Evolutionary conservation across 768 basidiomycete species (phyloP).

Genomic region (Inosperma sp.): DNA sequence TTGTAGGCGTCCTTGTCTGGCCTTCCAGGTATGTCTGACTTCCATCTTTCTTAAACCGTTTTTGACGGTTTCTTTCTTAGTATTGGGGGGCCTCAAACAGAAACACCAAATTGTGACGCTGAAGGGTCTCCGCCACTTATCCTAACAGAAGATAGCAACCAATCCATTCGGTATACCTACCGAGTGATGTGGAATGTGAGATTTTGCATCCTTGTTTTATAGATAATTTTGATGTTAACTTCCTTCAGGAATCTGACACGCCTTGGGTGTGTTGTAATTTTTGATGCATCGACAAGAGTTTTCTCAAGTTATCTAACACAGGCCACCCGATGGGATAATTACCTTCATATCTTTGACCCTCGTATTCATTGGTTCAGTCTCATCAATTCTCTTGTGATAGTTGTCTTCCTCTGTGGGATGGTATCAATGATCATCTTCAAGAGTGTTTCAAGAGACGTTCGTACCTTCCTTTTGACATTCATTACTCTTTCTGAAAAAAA

Average conservation of each 20-base stretch:
- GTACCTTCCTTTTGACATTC: slow-evolving; percentile 21
- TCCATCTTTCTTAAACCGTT: not conserved
- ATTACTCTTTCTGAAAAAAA: slow-evolving; percentile 12
- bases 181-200: slow-evolving; percentile 81
- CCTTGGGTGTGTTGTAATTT: slow-evolving; percentile 55
- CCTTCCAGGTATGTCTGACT: slow-evolving; percentile 36
- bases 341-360: slow-evolving; percentile 90
- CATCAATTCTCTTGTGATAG: slow-evolving; percentile 89
- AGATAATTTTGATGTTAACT: not conserved
- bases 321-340: slow-evolving; percentile 97
- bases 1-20: slow-evolving; percentile 93
- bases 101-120: slow-evolving; percentile 47
- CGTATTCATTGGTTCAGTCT: slow-evolving; percentile 96
- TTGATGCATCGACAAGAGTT: not conserved
- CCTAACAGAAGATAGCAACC: slow-evolving; percentile 55
- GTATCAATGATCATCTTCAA: slow-evolving; percentile 87
- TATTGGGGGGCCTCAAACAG: slow-evolving; percentile 57
- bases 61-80: slow-evolving; percentile 31
- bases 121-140: slow-evolving; percentile 42
- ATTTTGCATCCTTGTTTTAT: slow-evolving; percentile 1
- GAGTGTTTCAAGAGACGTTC: slow-evolving; percentile 82
- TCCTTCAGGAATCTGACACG: slow-evolving; percentile 68
- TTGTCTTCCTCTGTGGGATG: slow-evolving; percentile 87
- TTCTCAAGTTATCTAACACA: slow-evolving; percentile 27
- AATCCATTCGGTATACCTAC: slow-evolving; percentile 80